These are phyloP conservation scores for Paramecium bursaria DNA, from an alignment of 73 alveolate species.

Conservation along the genomic window DNA sequence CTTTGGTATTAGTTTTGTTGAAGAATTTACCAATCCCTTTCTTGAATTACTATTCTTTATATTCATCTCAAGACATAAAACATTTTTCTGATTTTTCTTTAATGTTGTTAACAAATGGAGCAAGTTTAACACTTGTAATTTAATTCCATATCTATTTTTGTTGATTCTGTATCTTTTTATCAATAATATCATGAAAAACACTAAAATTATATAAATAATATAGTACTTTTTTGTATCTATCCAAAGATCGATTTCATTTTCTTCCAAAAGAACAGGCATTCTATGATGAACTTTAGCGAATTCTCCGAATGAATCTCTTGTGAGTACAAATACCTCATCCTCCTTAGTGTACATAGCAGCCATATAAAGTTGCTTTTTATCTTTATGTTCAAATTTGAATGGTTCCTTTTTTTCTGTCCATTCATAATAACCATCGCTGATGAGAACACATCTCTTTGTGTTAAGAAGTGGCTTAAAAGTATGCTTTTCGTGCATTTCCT, in stretches of 20 bases:
- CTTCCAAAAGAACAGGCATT: slow-evolving; percentile 70
- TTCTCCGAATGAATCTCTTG: slow-evolving; percentile 71
- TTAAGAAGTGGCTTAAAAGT: slow-evolving; percentile 68
- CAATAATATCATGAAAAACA: slow-evolving; percentile 31
- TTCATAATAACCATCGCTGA: slow-evolving; percentile 70
- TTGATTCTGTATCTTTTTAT: slow-evolving; percentile 51
- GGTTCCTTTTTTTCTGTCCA: slow-evolving; percentile 69
- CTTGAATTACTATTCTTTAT: slow-evolving; percentile 48
- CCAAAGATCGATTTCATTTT: slow-evolving; percentile 70
- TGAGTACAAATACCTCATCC: slow-evolving; percentile 61
- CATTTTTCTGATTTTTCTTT: slow-evolving; percentile 57
- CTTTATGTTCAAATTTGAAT: slow-evolving; percentile 12
- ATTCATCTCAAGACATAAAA: slow-evolving; percentile 53
- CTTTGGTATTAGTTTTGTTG: too few relatives aligned
- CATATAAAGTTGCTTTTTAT: slow-evolving; percentile 51
- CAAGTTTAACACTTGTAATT: slow-evolving; percentile 1
- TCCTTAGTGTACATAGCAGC: slow-evolving; percentile 66
- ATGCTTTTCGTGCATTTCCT: slow-evolving; percentile 63
- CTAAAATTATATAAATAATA: not conserved
- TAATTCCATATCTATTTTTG: slow-evolving; percentile 25
- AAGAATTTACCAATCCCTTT: slow-evolving; percentile 66
- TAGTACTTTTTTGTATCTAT: slow-evolving; percentile 51
- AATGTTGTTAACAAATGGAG: slow-evolving; percentile 35
- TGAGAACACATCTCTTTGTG: slow-evolving; percentile 58
- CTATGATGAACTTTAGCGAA: slow-evolving; percentile 68